A percentile compares a stretch with the other conserved stretches of the same genome.
phyloP scores from a whole-genome alignment of 1,139 yeast genomes.

The Debaryomyces nepalensis region DNA sequence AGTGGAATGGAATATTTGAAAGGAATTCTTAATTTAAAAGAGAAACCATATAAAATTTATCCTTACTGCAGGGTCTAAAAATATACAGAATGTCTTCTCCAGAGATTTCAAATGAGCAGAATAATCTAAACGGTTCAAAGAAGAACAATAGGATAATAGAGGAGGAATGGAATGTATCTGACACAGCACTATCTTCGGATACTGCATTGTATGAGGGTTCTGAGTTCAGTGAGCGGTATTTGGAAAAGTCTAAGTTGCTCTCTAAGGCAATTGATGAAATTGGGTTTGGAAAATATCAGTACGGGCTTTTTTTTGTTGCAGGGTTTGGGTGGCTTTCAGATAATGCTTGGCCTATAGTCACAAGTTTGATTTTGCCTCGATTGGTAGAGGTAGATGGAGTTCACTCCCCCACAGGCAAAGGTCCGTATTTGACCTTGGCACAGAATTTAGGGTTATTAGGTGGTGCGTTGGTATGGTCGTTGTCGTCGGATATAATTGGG shows the following conservation, averaged over 20 bases:
- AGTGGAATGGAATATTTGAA: background rate
- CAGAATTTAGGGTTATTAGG: slow-evolving; percentile 48
- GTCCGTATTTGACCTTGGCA: slow-evolving; percentile 45
- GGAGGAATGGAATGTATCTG: slow-evolving; percentile 5
- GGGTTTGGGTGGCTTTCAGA: slow-evolving; percentile 53
- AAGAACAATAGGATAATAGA: background rate
- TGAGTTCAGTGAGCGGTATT: slow-evolving; percentile 31
- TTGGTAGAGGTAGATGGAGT: slow-evolving; percentile 44
- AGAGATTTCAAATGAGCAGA: background rate
- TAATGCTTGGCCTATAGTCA: slow-evolving; percentile 50
- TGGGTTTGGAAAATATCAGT: slow-evolving; percentile 49
- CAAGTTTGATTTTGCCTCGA: slow-evolving; percentile 40
- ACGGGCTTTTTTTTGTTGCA: slow-evolving; percentile 46
- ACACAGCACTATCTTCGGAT: slow-evolving; percentile 7
- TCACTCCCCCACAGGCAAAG: slow-evolving; percentile 37
- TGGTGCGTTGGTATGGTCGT: slow-evolving; percentile 50
- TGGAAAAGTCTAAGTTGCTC: slow-evolving; percentile 39
- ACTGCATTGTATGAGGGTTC: slow-evolving; percentile 23
- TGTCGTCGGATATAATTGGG: slow-evolving; percentile 47
- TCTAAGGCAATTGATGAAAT: slow-evolving; percentile 43
- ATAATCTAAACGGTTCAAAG: background rate
- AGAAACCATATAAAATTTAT: too few species aligned
- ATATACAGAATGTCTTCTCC: slow-evolving; percentile 2
- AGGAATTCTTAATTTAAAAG: too few species aligned
- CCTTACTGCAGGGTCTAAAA: background rate